Conservation (phyloP, 495 filamentous ascomycete species). For the Lophium mytilinum region DNA sequence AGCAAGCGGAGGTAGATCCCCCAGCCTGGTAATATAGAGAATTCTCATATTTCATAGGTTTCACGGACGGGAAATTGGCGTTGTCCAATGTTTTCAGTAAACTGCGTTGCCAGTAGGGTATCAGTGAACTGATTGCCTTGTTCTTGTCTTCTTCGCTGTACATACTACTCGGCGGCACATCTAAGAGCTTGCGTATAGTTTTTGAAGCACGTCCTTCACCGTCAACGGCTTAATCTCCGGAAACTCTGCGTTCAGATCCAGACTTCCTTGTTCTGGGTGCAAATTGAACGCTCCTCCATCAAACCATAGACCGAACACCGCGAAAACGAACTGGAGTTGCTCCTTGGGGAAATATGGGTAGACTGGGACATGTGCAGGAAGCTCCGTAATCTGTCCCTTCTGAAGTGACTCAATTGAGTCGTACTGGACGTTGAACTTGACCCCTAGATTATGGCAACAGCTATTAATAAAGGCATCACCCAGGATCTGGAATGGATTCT, state of each 20-base stretch:
- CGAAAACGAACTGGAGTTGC: background rate
- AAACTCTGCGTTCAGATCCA: background rate
- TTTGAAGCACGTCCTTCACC: background rate
- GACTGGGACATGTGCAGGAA: background rate
- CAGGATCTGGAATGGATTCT: too few relatives aligned
- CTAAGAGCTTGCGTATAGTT: too few relatives aligned
- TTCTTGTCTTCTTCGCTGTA: too few relatives aligned
- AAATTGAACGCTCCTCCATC: background rate
- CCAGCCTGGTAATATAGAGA: too few relatives aligned
- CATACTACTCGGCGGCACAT: too few relatives aligned
- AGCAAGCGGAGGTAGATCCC: too few relatives aligned
- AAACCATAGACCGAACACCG: background rate
- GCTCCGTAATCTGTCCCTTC: background rate
- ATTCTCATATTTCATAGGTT: too few relatives aligned
- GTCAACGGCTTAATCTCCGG: background rate
- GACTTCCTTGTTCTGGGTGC: background rate
- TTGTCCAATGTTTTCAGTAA: too few relatives aligned
- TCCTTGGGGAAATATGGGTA: background rate
- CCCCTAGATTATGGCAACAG: background rate
- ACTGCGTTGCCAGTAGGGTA: too few relatives aligned
- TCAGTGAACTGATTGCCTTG: too few relatives aligned
- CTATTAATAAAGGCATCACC: too few relatives aligned
- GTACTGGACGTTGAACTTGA: background rate
- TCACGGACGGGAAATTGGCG: too few relatives aligned
- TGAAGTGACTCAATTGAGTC: background rate